Evolutionary conservation across 495 filamentous ascomycete genomes (phyloP).

Genomic region (Ramalina peruviana): DNA sequence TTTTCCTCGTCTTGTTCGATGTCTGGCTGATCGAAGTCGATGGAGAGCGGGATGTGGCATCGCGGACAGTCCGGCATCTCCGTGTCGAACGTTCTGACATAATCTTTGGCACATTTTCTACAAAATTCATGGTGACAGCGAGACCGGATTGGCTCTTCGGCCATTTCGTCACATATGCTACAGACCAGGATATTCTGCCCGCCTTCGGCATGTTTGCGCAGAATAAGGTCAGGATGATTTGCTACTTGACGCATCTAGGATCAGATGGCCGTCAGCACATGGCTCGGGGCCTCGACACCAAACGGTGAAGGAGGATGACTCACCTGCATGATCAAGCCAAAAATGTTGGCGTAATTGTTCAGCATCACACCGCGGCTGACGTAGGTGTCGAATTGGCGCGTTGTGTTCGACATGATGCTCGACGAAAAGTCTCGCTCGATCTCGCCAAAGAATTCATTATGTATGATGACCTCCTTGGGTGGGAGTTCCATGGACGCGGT

Average conservation of each 20-base stretch:
- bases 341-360: slow-evolving; percentile 90
- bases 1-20: slow-evolving; percentile 73
- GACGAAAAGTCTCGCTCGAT: slow-evolving; percentile 89
- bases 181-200: slow-evolving; percentile 88
- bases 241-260: slow-evolving; percentile 76
- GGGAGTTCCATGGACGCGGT: slow-evolving; percentile 89
- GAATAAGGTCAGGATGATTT: slow-evolving; percentile 85
- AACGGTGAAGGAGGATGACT: not conserved
- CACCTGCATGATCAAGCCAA: slow-evolving; percentile 24
- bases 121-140: slow-evolving; percentile 93
- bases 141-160: slow-evolving; percentile 85
- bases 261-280: slow-evolving; percentile 46
- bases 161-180: slow-evolving; percentile 86
- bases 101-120: slow-evolving; percentile 73
- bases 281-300: slow-evolving; percentile 15
- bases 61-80: slow-evolving; percentile 67
- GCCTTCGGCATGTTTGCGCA: slow-evolving; percentile 71
- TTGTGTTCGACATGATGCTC: slow-evolving; percentile 83
- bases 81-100: slow-evolving; percentile 51
- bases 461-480: slow-evolving; percentile 80
- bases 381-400: slow-evolving; percentile 84
- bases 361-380: slow-evolving; percentile 87
- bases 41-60: slow-evolving; percentile 78
- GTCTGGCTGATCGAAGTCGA: slow-evolving; percentile 87
- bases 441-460: slow-evolving; percentile 90